These are phyloP conservation scores for Euclidium syriacum DNA, from an alignment of 345 rosid genomes.

Conservation along the genomic window DNA sequence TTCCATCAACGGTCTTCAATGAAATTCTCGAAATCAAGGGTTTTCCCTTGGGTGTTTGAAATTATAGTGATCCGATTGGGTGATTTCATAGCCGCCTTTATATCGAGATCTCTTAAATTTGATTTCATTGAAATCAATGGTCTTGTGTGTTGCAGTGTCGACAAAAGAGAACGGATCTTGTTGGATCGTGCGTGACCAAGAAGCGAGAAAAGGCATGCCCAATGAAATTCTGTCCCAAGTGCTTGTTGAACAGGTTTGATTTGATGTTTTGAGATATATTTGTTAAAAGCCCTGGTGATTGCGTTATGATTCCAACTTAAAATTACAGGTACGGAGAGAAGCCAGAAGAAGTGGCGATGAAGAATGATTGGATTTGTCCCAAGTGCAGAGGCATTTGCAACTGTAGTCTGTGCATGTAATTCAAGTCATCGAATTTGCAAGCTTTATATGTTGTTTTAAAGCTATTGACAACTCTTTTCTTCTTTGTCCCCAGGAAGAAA, in stretches of 20 bases:
- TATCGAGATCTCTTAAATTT: too few relatives aligned
- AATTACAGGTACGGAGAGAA: slow-evolving; percentile 63
- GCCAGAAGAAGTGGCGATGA: slow-evolving; percentile 43
- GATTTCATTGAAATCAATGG: too few relatives aligned
- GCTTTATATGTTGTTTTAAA: neutral
- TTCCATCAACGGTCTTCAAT: neutral
- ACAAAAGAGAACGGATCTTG: slow-evolving; percentile 52
- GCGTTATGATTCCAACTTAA: slow-evolving; percentile 3
- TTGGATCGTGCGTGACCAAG: slow-evolving; percentile 46
- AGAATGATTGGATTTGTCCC: slow-evolving; percentile 67
- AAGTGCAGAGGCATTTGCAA: slow-evolving; percentile 80
- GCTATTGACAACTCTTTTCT: neutral
- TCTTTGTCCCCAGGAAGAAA: slow-evolving; percentile 61
- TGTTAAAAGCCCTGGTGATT: neutral
- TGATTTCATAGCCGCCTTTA: too few relatives aligned
- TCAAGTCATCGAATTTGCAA: neutral
- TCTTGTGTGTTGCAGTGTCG: slow-evolving; percentile 60
- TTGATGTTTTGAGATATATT: neutral
- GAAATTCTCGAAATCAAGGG: neutral
- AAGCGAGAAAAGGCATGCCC: slow-evolving; percentile 41
- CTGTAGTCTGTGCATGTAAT: slow-evolving; percentile 82
- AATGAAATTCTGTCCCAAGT: slow-evolving; percentile 55
- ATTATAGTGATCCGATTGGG: neutral
- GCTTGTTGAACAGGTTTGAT: slow-evolving; percentile 63
- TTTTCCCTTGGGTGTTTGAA: neutral